Percentiles rank a stretch among this genome's conserved stretches.
Conservation (phyloP, 129 eudicot species). For the Erigeron canadensis region DNA sequence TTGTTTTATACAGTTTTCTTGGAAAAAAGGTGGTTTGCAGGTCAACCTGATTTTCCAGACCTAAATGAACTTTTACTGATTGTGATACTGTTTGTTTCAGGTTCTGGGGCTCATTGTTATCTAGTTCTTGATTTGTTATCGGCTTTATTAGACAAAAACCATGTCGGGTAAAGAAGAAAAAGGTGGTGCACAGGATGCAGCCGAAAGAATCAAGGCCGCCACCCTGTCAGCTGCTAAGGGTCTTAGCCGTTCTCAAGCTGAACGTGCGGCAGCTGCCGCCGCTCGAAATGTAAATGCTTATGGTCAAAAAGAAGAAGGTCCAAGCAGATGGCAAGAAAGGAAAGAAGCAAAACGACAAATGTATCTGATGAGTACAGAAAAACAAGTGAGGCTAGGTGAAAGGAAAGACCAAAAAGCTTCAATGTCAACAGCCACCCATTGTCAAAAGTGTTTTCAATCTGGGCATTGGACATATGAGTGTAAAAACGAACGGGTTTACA, state of each 20-base stretch:
- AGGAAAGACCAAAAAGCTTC: slow-evolving; percentile 68
- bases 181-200: slow-evolving; percentile 82
- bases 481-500: slow-evolving; percentile 85
- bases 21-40: no score
- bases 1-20: no score
- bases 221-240: slow-evolving; percentile 96
- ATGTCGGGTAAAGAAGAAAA: slow-evolving; percentile 69
- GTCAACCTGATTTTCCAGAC: no score
- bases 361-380: slow-evolving; percentile 95
- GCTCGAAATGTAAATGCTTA: slow-evolving; percentile 92
- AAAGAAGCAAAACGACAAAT: slow-evolving; percentile 96
- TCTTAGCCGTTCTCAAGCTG: slow-evolving; percentile 95
- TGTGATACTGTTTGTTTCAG: slow-evolving; percentile 6
- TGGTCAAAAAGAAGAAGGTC: slow-evolving; percentile 99
- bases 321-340: slow-evolving; percentile 99
- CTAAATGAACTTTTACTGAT: background rate
- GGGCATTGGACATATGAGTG: slow-evolving; percentile 98
- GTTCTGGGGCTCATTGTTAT: slow-evolving; percentile 1
- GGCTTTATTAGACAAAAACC: background rate
- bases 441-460: slow-evolving; percentile 85
- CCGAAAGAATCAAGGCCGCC: slow-evolving; percentile 80
- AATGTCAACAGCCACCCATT: slow-evolving; percentile 53
- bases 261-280: slow-evolving; percentile 93
- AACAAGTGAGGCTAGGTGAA: slow-evolving; percentile 87
- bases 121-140: background rate